Base-by-base conservation (phyloP, 495 filamentous ascomycete species). In the Lichina pygmaea region DNA sequence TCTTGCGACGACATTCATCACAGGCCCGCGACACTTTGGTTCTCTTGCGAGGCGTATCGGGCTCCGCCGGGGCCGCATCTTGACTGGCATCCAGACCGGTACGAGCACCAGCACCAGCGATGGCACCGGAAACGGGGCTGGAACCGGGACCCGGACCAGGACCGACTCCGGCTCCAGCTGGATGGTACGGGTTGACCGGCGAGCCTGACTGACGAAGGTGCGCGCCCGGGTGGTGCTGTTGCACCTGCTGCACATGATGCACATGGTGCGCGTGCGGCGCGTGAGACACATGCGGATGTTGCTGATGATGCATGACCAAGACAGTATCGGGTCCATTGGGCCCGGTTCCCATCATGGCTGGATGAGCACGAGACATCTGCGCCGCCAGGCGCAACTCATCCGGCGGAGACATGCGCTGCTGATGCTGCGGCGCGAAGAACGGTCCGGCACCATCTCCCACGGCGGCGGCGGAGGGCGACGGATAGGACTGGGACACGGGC, bases 1-100 rank as follows among this genome's bases (percentile, higher is more conserved):
- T 95, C 58, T 94, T 95, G 44, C 86, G 71, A 43, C 86, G 71
- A 55, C 86, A 95, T 54, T 95, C 86, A 59, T 95, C 86, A 51
- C 86, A 95, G 1, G 86, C 86, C 30, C 86, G 67, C 3, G 86
- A 93, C 0, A 92, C 85, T 60, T 95, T 95, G 0, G 80, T 81
- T 48, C 86, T 66, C 56, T 92, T 92, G 46, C 80, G 64, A 0
- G 78, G 78, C 8, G 79, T 74, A 42, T 72, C 80, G 43, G 63
- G 64, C 49, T 81, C 77, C 9, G 66, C 66, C 17, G 40, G 31
- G 43, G 32, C 40, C 15, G 47, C 4, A 33, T 49, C 47, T 33
- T 49, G 47, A 7, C 57, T 6, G 7, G 34, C 32, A 30, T 44
- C 41, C 45, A 51, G 9, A 17, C 32, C 37, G 31, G 5, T 4